A percentile compares a stretch with the other conserved stretches of the same genome.
Conservation (phyloP, 805 yeast genomes). For the Suhomyces prunicola region DNA sequence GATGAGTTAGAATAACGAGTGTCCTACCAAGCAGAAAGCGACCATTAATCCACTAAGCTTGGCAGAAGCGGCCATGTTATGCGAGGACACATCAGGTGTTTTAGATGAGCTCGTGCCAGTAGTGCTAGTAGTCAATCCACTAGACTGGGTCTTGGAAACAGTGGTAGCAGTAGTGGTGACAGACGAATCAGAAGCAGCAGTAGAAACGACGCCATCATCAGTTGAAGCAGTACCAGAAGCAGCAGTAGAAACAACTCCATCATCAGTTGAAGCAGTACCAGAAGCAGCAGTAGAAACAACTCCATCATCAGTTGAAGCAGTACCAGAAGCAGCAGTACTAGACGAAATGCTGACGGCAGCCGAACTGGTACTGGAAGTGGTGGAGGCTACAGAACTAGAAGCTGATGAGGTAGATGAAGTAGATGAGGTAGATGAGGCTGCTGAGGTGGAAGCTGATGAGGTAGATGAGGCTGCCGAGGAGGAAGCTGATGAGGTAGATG, state of each 20-base stretch:
- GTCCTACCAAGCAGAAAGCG: conserved; percentile 7
- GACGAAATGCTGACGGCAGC: conserved; percentile 2
- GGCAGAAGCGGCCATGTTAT: conserved; percentile 1
- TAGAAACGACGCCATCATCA: too few species aligned
- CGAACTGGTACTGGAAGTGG: conserved; percentile 2
- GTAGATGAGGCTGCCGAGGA: too few species aligned
- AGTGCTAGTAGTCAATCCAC: neutral
- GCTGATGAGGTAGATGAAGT: too few species aligned
- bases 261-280: neutral
- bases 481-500: too few species aligned
- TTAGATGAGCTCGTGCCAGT: conserved; percentile 1
- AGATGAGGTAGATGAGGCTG: too few species aligned
- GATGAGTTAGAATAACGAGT: neutral
- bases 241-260: neutral
- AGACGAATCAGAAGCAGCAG: neutral
- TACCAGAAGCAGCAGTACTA: neutral
- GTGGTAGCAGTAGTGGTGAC: neutral
- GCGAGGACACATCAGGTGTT: neutral
- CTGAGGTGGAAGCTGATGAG: too few species aligned
- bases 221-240: neutral
- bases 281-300: conserved; percentile 1
- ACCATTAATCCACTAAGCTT: conserved; percentile 6
- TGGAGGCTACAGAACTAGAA: too few species aligned
- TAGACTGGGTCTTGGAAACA: neutral
- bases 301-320: neutral